Percentiles rank a stretch among this genome's conserved stretches.
Evolutionary conservation across 2,329 filamentous ascomycete species (phyloP).

Genomic region (Lecanicillium sp.): DNA sequence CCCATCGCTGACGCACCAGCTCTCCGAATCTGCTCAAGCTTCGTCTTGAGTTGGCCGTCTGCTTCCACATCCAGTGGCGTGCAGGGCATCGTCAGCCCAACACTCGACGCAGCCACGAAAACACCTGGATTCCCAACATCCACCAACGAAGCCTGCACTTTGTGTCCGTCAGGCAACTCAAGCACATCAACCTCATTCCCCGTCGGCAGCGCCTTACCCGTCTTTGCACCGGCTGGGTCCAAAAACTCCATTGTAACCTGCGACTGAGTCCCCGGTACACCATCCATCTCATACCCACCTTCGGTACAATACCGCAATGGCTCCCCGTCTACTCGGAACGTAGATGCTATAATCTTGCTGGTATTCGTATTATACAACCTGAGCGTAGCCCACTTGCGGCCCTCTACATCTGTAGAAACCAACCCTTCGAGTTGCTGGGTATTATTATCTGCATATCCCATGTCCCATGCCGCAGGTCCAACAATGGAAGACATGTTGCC

Average conservation of each 20-base stretch:
- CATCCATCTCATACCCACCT: slow-evolving; percentile 55
- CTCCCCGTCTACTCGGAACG: slow-evolving; percentile 41
- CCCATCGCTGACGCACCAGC: slow-evolving; percentile 54
- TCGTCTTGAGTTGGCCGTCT: slow-evolving; percentile 30
- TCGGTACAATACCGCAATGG: slow-evolving; percentile 16
- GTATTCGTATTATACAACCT: slow-evolving; percentile 67
- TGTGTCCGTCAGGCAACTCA: slow-evolving; percentile 22
- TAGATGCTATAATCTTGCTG: slow-evolving; percentile 50
- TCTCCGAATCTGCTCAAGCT: slow-evolving; percentile 47
- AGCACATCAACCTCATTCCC: slow-evolving; percentile 45
- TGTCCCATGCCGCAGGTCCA: slow-evolving; percentile 40
- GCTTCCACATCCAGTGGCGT: slow-evolving; percentile 45
- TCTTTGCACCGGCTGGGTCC: slow-evolving; percentile 54
- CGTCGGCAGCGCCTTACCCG: slow-evolving; percentile 42
- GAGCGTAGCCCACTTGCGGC: slow-evolving; percentile 35
- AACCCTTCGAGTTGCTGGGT: too few species aligned
- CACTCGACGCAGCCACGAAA: slow-evolving; percentile 47
- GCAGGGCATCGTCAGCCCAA: slow-evolving; percentile 25
- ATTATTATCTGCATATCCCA: slow-evolving; percentile 15
- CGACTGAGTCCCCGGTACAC: slow-evolving; percentile 50
- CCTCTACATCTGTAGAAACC: slow-evolving; percentile 10
- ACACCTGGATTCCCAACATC: slow-evolving; percentile 58
- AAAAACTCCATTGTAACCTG: slow-evolving; percentile 53
- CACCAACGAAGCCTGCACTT: slow-evolving; percentile 45
- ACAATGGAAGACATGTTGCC: slow-evolving; percentile 66